These are phyloP conservation scores for Gloeophyllum trabeum DNA, from an alignment of 768 basidiomycete genomes.

Conservation along the genomic window DNA sequence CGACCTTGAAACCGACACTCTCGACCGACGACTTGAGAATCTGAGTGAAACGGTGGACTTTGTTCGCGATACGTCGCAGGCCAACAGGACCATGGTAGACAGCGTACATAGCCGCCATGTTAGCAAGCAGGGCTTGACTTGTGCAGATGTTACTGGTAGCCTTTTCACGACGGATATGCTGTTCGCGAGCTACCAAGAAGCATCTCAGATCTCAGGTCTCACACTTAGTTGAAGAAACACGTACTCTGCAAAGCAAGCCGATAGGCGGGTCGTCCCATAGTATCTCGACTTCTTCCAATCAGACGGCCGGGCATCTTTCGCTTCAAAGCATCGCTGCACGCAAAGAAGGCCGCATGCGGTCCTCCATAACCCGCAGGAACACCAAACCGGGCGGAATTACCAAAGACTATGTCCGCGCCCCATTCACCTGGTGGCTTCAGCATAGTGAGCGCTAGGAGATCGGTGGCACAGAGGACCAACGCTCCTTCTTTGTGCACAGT, in stretches of 20 bases:
- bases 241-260: constrained; percentile 89
- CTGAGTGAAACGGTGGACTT: constrained; percentile 83
- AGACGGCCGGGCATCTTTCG: constrained; percentile 98
- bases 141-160: constrained; percentile 99
- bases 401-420: constrained; percentile 94
- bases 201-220: not conserved
- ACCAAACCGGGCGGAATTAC: constrained; percentile 94
- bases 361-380: constrained; percentile 97
- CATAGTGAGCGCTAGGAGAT: constrained; percentile 86
- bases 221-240: constrained; percentile 15
- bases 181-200: constrained; percentile 64
- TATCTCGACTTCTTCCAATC: constrained; percentile 84
- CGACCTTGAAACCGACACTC: constrained; percentile 59
- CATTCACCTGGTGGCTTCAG: constrained; percentile 96
- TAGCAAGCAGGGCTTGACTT: constrained; percentile 92
- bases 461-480: constrained; percentile 83
- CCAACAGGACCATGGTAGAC: constrained; percentile 92
- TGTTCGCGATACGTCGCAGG: constrained; percentile 72
- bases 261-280: constrained; percentile 79
- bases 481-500: constrained; percentile 64
- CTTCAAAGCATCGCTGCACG: constrained; percentile 85
- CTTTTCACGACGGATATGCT: constrained; percentile 95
- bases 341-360: constrained; percentile 96
- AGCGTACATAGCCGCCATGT: constrained; percentile 99
- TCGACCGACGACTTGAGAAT: constrained; percentile 61